phyloP scores from a whole-genome alignment of 805 yeast species.

The Saccharomyces jurei region DNA sequence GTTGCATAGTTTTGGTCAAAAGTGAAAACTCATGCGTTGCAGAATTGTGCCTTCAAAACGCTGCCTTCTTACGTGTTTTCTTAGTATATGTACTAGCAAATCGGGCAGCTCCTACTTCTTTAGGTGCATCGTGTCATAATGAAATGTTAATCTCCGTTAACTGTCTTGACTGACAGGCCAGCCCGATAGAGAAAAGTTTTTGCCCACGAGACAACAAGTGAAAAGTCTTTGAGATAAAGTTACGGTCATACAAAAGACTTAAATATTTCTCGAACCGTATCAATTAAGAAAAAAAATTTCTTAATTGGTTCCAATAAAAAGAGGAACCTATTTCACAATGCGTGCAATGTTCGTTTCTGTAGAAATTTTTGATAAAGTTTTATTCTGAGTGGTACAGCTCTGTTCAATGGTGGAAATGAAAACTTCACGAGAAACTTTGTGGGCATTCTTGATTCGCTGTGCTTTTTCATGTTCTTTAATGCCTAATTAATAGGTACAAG shows the following conservation, averaged over 20 bases:
- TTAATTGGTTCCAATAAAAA: no score
- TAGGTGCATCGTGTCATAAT: background rate
- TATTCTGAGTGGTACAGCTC: no score
- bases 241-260: background rate
- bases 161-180: background rate
- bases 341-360: no score
- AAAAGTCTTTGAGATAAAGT: background rate
- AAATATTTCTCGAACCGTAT: background rate
- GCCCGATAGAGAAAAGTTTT: background rate
- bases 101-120: background rate
- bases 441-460: no score
- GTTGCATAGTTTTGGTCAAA: background rate
- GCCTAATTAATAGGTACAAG: no score
- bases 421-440: no score
- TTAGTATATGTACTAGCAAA: background rate
- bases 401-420: no score
- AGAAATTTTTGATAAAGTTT: no score
- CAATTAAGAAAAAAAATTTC: no score
- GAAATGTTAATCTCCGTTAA: background rate
- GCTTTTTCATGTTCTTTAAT: no score
- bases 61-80: background rate
- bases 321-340: no score
- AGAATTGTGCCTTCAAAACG: background rate
- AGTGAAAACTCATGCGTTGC: background rate
- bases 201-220: background rate